A percentile compares a stretch with the other conserved stretches of the same genome.
phyloP scores from a whole-genome alignment of 2,329 filamentous ascomycete species.

The Fusarium subtropicale region DNA sequence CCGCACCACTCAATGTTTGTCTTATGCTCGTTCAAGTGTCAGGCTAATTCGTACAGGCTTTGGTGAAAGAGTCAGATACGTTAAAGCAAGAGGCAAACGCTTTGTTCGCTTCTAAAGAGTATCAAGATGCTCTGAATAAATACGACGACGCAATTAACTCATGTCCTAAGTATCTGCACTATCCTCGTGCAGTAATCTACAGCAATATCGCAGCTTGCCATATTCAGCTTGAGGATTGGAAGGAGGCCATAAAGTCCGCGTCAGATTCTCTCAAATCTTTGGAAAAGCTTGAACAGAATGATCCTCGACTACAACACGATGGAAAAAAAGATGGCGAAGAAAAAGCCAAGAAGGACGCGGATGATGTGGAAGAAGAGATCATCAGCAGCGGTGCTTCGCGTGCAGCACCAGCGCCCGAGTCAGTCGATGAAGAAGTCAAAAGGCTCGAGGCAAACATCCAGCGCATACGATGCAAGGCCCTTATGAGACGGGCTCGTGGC shows the following conservation, averaged over 20 bases:
- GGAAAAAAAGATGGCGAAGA: conserved; percentile 57
- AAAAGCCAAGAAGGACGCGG: conserved; percentile 54
- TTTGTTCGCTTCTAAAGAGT: conserved; percentile 79
- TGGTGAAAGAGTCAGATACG: conserved; percentile 76
- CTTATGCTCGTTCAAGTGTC: background rate
- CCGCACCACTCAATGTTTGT: background rate
- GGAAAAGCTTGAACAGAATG: conserved; percentile 65
- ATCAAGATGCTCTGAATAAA: conserved; percentile 80
- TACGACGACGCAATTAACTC: conserved; percentile 84
- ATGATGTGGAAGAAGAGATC: conserved; percentile 66
- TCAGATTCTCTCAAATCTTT: conserved; percentile 78
- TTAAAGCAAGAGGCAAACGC: conserved; percentile 82
- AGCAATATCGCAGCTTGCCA: conserved; percentile 93
- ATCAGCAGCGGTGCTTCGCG: conserved; percentile 68
- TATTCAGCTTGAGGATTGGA: conserved; percentile 86
- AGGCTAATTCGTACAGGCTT: conserved; percentile 58
- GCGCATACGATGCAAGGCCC: conserved; percentile 83
- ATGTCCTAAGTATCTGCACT: conserved; percentile 87
- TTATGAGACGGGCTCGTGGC: conserved; percentile 82
- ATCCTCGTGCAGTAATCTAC: conserved; percentile 85
- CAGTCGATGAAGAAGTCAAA: conserved; percentile 33
- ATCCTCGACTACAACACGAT: conserved; percentile 48
- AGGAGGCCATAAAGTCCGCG: conserved; percentile 80
- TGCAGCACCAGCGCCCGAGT: conserved; percentile 56
- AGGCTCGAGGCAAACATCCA: conserved; percentile 69